phyloP scores from a whole-genome alignment of 2,329 filamentous ascomycete species.

The Ceratocystis variospora region DNA sequence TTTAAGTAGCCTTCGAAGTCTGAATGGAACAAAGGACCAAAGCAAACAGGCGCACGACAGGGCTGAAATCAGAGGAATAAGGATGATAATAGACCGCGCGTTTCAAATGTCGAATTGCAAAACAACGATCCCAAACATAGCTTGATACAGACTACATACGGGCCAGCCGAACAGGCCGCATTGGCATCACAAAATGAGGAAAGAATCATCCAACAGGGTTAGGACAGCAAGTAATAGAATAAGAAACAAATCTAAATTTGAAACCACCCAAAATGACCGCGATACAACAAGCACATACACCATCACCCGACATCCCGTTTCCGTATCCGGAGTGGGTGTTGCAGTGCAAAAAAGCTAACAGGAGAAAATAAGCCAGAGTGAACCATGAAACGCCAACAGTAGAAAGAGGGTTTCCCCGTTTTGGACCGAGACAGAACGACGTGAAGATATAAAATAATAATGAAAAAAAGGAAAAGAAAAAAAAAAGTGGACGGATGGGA shows the following conservation, averaged over 20 bases:
- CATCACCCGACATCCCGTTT: not conserved
- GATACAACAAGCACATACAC: not conserved
- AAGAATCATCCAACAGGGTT: not conserved
- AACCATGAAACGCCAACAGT: slow-evolving; percentile 8
- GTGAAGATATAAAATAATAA: not conserved
- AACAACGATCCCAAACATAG: not conserved
- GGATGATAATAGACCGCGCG: not conserved
- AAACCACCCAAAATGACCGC: slow-evolving; percentile 1
- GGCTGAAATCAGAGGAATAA: too few relatives aligned
- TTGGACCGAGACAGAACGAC: slow-evolving; percentile 7
- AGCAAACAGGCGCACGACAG: too few relatives aligned
- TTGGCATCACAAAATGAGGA: not conserved
- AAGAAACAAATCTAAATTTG: not conserved
- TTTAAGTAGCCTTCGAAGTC: too few relatives aligned
- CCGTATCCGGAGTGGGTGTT: not conserved
- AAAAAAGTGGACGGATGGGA: not conserved
- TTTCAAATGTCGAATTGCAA: not conserved
- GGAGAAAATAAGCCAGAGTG: slow-evolving; percentile 7
- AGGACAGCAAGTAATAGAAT: not conserved
- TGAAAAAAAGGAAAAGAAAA: not conserved
- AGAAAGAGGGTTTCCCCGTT: slow-evolving; percentile 2
- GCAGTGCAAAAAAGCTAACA: not conserved
- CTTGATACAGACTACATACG: not conserved
- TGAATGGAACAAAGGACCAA: too few relatives aligned
- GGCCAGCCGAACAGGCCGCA: not conserved